phyloP scores from a whole-genome alignment of 768 basidiomycete genomes.

The Hypholoma sublateritium region DNA sequence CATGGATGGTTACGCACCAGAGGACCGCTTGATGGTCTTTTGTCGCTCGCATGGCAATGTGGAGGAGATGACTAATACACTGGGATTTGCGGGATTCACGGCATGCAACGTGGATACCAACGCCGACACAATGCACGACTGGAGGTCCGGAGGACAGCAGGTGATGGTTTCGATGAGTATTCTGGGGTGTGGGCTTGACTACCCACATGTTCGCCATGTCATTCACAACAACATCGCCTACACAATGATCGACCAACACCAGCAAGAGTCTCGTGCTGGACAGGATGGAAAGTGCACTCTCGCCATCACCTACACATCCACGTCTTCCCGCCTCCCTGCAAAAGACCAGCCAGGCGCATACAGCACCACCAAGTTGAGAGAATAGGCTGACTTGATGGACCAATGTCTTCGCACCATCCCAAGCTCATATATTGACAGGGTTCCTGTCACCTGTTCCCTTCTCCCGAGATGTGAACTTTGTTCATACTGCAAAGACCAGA shows the following conservation, averaged over 20 bases:
- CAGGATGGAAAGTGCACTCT: neutral
- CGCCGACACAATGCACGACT: neutral
- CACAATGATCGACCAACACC: neutral
- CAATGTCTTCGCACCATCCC: neutral
- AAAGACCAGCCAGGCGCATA: neutral
- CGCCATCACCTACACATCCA: neutral
- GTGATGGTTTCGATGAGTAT: constrained; percentile 1
- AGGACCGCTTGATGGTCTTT: constrained; percentile 5
- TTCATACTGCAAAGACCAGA: neutral
- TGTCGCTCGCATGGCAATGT: constrained; percentile 2
- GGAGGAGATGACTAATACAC: neutral
- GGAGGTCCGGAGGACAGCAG: neutral
- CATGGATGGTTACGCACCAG: neutral
- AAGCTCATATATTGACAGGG: neutral
- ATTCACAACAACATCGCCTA: neutral
- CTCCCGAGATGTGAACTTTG: neutral
- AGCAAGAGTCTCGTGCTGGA: neutral
- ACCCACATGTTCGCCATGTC: neutral
- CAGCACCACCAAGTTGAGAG: neutral
- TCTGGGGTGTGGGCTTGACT: neutral
- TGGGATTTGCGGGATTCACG: neutral
- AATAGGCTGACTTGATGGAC: neutral
- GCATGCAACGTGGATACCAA: neutral
- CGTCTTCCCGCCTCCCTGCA: neutral
- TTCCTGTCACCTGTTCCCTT: neutral